phyloP scores from a whole-genome alignment of 2,329 filamentous ascomycete species.

The Thielaviopsis musarum region DNA sequence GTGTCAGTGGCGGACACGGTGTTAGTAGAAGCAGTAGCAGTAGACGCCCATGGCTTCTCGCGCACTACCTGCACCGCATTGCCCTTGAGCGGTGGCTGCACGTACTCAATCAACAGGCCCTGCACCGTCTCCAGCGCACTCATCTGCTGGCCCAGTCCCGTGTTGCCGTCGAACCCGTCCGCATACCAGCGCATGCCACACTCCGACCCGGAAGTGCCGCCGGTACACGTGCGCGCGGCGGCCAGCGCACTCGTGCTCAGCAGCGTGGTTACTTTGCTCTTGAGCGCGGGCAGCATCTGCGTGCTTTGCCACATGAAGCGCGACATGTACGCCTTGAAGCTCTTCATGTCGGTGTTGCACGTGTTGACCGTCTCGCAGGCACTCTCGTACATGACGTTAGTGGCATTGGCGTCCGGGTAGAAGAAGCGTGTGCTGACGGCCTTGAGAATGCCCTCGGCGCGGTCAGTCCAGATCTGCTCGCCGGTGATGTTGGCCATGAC shows the following conservation, averaged over 20 bases:
- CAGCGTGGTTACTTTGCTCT: constrained; percentile 27
- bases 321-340: constrained; percentile 51
- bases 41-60: constrained; percentile 9
- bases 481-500: constrained; percentile 45
- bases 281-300: constrained; percentile 37
- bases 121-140: constrained; percentile 46
- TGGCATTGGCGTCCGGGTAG: constrained; percentile 30
- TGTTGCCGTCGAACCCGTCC: constrained; percentile 35
- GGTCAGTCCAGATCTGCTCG: constrained; percentile 34
- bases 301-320: constrained; percentile 46
- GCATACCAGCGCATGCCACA: constrained; percentile 50
- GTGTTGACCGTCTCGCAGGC: constrained; percentile 42
- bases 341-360: constrained; percentile 48
- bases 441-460: constrained; percentile 33
- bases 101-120: constrained; percentile 32
- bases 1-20: not conserved
- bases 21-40: not conserved
- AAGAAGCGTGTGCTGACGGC: constrained; percentile 37
- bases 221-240: constrained; percentile 39
- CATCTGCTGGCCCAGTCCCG: constrained; percentile 47
- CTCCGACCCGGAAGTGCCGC: constrained; percentile 30
- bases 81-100: constrained; percentile 28
- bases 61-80: constrained; percentile 31
- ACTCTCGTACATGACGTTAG: constrained; percentile 46
- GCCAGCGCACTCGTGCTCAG: constrained; percentile 36